phyloP scores from a whole-genome alignment of 192 early-diverging fungal genomes.

The Backusella luteola region DNA sequence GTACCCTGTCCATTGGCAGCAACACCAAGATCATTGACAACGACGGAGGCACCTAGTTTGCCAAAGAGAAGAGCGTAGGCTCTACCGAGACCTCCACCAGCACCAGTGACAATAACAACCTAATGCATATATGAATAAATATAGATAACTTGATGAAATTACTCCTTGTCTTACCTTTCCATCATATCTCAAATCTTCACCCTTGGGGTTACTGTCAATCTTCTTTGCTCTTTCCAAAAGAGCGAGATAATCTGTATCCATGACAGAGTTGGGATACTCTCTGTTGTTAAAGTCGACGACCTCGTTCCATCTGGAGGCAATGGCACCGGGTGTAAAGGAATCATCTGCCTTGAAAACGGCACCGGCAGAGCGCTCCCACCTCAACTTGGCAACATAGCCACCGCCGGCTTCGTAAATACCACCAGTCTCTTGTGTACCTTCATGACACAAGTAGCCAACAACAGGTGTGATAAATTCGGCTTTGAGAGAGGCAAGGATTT shows the following conservation, averaged over 20 bases:
- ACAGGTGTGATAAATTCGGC: conserved; percentile 96
- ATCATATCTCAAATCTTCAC: conserved; percentile 63
- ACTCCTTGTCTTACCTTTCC: conserved; percentile 61
- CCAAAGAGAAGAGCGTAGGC: conserved; percentile 85
- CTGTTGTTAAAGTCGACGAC: conserved; percentile 66
- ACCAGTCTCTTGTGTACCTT: conserved; percentile 77
- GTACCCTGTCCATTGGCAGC: conserved; percentile 43
- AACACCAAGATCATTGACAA: conserved; percentile 88
- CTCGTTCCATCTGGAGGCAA: conserved; percentile 72
- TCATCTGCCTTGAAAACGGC: conserved; percentile 90
- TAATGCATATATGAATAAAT: not conserved
- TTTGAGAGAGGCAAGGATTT: conserved; percentile 92
- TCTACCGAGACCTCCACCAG: conserved; percentile 88
- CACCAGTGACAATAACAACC: conserved; percentile 88
- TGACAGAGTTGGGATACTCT: conserved; percentile 70
- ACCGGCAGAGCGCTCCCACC: conserved; percentile 88
- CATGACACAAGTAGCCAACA: conserved; percentile 90
- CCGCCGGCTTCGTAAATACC: conserved; percentile 96
- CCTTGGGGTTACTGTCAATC: conserved; percentile 61
- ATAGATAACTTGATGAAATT: not conserved
- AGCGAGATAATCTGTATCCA: conserved; percentile 81
- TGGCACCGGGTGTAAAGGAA: conserved; percentile 79
- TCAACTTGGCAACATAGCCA: conserved; percentile 88
- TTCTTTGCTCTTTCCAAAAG: conserved; percentile 74
- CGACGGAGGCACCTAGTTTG: conserved; percentile 79